Base-by-base conservation (phyloP, 169 alveolate species). In the Plasmodium blacklocki region DNA sequence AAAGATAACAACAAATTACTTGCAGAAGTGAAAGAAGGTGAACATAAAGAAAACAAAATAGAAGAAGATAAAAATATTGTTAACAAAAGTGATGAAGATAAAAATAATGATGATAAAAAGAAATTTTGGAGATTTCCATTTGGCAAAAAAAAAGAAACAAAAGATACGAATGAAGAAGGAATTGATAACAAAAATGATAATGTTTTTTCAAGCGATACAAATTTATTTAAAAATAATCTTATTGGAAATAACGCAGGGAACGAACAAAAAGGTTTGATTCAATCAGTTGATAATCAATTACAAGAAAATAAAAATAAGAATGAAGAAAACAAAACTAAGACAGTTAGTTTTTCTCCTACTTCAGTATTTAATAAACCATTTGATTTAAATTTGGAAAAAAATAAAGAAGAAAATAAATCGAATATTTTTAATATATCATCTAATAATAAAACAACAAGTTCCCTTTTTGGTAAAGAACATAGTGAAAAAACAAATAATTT, bases 51-150 rank as follows among this genome's bases (percentile, higher is more conserved):
- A 21, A 9, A 49, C 32, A 62, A 49, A 23, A 39, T 54, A 26
- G 9, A 32, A n/a, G 89, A 78, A 0, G 67, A 78, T 64, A 50
- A 19, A 26, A 63, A 19, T 56, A 62, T 45, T 43, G 15, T 43
- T 6, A 63, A 76, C 43, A 47, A 18, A 49, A 70, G 19, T 63
- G 89, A 78, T 14, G 66, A 66, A 58, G 67, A 78, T 15, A 78
- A 78, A 47, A 63, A 76, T 43, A 47, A 18, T 29, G 78, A 50
- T 63, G 89, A 78, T 6, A 66, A 66, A 58, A 78, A 78, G 19
- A 78, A 78, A 47, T 49, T 78, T 21, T 78, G 89, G 89, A 66
- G 21, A 4, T 67, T 78, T 26, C 66, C 89, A 1, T 78, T 78
- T 50, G 29, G 78, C 11, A 78, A 78, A 67, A 78, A 78, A 43